phyloP scores from a whole-genome alignment of 306 rosid genomes.

The Pueraria montana region DNA sequence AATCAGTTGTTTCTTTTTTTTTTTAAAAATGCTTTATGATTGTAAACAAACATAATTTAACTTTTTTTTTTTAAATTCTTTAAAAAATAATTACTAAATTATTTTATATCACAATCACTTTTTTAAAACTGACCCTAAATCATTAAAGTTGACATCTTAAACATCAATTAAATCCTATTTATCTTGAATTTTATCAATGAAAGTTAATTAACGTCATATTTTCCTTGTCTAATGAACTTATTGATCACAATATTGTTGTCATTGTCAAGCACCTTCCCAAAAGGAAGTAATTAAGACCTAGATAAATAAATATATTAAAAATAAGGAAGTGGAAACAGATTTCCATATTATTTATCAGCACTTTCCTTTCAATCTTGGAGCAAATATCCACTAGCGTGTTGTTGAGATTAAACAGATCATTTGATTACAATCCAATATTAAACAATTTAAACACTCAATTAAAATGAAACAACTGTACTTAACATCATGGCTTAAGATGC shows the following conservation, averaged over 20 bases:
- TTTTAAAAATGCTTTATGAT: too few relatives aligned
- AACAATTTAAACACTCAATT: slow-evolving; percentile 39
- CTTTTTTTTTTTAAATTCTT: too few relatives aligned
- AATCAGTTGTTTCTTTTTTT: too few relatives aligned
- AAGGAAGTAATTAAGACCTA: neutral
- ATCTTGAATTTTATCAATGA: neutral
- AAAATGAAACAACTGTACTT: slow-evolving; percentile 43
- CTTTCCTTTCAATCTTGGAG: neutral
- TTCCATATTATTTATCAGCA: too few relatives aligned
- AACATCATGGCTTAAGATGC: slow-evolving; percentile 53
- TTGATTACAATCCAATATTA: slow-evolving; percentile 27
- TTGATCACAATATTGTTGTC: neutral
- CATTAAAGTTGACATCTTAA: neutral
- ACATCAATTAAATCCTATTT: neutral
- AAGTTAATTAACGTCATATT: neutral
- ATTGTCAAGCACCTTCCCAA: neutral
- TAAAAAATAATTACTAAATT: too few relatives aligned
- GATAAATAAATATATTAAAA: neutral
- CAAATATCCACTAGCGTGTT: slow-evolving; percentile 1
- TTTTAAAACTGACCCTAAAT: neutral
- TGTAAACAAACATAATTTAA: too few relatives aligned
- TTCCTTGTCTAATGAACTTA: too few relatives aligned
- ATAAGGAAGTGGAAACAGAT: neutral
- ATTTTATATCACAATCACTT: too few relatives aligned
- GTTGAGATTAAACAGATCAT: slow-evolving; percentile 43